Conservation (phyloP, 2,329 filamentous ascomycete genomes). For the Emericellopsis cladophorae region DNA sequence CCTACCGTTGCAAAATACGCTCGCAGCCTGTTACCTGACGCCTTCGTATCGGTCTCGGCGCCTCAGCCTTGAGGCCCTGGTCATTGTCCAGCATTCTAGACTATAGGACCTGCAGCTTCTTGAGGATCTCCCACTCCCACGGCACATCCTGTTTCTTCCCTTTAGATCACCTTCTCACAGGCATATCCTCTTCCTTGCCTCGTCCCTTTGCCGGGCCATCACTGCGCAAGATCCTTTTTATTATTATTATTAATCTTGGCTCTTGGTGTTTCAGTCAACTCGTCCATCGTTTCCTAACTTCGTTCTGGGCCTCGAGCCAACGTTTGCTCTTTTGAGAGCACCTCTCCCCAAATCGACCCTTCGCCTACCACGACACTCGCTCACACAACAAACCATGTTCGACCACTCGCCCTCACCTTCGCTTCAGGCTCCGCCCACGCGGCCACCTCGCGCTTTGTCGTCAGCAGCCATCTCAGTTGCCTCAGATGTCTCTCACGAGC, state of each 20-base stretch:
- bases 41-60: not conserved
- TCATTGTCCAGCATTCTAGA: not conserved
- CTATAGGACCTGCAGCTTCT: not conserved
- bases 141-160: too few relatives aligned
- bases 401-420: slow-evolving; percentile 1
- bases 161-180: too few relatives aligned
- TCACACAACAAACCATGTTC: not conserved
- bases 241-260: too few relatives aligned
- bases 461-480: not conserved
- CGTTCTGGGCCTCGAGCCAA: too few relatives aligned
- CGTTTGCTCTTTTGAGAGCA: too few relatives aligned
- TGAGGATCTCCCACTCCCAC: not conserved
- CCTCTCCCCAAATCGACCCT: not conserved
- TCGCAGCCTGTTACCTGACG: not conserved
- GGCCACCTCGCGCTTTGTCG: not conserved
- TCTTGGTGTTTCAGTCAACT: too few relatives aligned
- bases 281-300: too few relatives aligned
- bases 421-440: not conserved
- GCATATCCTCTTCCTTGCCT: too few relatives aligned
- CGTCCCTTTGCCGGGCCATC: too few relatives aligned
- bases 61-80: not conserved
- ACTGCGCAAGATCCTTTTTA: too few relatives aligned
- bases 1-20: not conserved
- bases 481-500: not conserved
- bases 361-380: not conserved